Evolutionary conservation across 352 stramenopile species (phyloP).

Genomic region (Phytophthora crassamura): DNA sequence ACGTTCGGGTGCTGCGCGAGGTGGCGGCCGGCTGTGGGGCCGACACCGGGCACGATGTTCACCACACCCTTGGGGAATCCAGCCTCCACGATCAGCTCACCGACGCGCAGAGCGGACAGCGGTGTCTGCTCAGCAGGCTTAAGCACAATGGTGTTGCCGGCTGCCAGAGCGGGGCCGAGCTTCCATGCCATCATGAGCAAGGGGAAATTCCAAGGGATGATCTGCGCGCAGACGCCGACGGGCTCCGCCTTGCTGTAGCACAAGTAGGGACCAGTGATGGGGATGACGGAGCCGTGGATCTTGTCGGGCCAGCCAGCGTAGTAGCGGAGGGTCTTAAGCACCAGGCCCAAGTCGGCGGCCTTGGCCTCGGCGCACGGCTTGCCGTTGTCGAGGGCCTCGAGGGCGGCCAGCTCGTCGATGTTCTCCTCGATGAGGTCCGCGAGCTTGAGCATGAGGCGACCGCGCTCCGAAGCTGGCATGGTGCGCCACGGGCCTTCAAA

Average conservation of each 20-base stretch:
- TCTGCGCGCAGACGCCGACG: conserved; percentile 83
- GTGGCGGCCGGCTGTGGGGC: conserved; percentile 43
- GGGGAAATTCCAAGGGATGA: conserved; percentile 81
- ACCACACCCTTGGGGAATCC: too few species aligned
- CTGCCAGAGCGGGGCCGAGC: conserved; percentile 84
- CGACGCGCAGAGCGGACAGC: too few species aligned
- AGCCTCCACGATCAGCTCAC: too few species aligned
- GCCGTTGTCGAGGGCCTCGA: conserved; percentile 96
- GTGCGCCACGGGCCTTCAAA: conserved; percentile 71
- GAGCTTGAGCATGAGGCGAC: conserved; percentile 46
- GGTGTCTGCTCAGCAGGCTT: too few species aligned
- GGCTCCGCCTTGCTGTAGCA: conserved; percentile 79
- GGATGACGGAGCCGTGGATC: conserved; percentile 76
- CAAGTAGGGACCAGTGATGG: conserved; percentile 51
- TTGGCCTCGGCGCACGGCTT: too few species aligned
- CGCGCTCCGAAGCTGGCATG: conserved; percentile 43
- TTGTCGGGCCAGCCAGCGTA: conserved; percentile 93
- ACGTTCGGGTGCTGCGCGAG: conserved; percentile 55
- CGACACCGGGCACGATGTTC: conserved; percentile 77
- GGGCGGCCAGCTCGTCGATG: conserved; percentile 61
- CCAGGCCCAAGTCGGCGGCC: too few species aligned
- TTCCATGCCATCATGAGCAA: conserved; percentile 96
- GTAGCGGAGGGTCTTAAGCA: conserved; percentile 90
- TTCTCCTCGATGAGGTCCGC: conserved; percentile 64
- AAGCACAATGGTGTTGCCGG: conserved; percentile 92